Conservation (phyloP, 192 early-diverging fungal species). For the Gaertneriomyces semiglobifer region DNA sequence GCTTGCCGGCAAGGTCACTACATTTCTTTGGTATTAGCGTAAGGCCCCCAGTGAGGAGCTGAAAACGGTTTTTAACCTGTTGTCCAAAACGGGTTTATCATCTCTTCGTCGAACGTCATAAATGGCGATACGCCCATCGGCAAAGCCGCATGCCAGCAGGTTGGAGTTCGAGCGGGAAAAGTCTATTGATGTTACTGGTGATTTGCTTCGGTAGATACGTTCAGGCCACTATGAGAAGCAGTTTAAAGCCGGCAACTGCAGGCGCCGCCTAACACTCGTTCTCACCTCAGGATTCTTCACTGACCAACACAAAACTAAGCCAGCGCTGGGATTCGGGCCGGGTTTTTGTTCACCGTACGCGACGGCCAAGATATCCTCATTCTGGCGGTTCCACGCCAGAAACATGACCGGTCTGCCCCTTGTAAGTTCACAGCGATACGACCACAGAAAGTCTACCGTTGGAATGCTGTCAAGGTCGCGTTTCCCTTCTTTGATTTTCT, state of each 20-base stretch:
- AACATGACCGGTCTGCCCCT: conserved; percentile 46
- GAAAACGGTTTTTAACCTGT: conserved; percentile 19
- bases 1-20: conserved; percentile 51
- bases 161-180: conserved; percentile 51
- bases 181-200: conserved; percentile 54
- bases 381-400: conserved; percentile 58
- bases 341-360: conserved; percentile 50
- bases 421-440: conserved; percentile 54
- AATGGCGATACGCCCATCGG: conserved; percentile 49
- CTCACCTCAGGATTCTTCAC: conserved; percentile 57
- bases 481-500: conserved; percentile 31
- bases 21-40: background rate
- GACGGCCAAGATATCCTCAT: conserved; percentile 59
- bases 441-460: conserved; percentile 50
- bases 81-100: conserved; percentile 45
- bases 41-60: background rate
- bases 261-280: background rate
- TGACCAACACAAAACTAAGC: conserved; percentile 55
- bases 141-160: conserved; percentile 52
- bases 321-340: conserved; percentile 28
- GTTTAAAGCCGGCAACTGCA: background rate
- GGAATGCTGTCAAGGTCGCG: conserved; percentile 35
- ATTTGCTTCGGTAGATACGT: conserved; percentile 42
- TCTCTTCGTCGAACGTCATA: conserved; percentile 51
- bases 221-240: conserved; percentile 49